Conservation (phyloP, 768 basidiomycete genomes). For the Macrolepiota albuminosa region DNA sequence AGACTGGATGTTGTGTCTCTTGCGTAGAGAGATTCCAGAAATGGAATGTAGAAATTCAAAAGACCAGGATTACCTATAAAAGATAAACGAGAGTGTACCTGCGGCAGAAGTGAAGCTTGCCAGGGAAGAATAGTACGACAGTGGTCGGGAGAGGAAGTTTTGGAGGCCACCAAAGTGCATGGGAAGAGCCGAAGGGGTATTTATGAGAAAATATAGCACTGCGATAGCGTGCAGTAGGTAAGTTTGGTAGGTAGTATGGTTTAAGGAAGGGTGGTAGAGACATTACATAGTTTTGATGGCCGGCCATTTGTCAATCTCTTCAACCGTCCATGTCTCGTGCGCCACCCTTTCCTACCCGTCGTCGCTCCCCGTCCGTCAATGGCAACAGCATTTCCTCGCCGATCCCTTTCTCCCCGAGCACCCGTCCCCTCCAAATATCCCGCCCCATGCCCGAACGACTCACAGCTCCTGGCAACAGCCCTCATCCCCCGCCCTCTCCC, state of each 20-base stretch:
- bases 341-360: constrained; percentile 53
- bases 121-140: constrained; percentile 47
- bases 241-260: constrained; percentile 7
- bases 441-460: constrained; percentile 47
- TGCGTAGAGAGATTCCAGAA: constrained; percentile 48
- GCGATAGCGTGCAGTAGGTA: constrained; percentile 6
- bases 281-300: constrained; percentile 9
- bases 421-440: constrained; percentile 57
- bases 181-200: constrained; percentile 33
- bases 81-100: not conserved
- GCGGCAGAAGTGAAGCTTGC: constrained; percentile 16
- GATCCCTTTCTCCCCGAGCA: constrained; percentile 31
- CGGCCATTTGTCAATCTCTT: not conserved
- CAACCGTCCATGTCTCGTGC: constrained; percentile 48
- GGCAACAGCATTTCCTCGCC: constrained; percentile 31
- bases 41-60: constrained; percentile 61
- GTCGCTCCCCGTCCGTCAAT: constrained; percentile 42
- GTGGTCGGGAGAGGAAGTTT: constrained; percentile 23
- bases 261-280: constrained; percentile 30
- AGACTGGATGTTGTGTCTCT: constrained; percentile 29
- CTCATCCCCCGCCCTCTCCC: constrained; percentile 31
- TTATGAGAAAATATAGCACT: constrained; percentile 36
- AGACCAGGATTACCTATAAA: constrained; percentile 52
- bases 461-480: constrained; percentile 44
- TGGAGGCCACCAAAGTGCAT: constrained; percentile 51